Evolutionary conservation across 2,329 filamentous ascomycete genomes (phyloP).

Genomic region (Colletotrichum plurivorum): DNA sequence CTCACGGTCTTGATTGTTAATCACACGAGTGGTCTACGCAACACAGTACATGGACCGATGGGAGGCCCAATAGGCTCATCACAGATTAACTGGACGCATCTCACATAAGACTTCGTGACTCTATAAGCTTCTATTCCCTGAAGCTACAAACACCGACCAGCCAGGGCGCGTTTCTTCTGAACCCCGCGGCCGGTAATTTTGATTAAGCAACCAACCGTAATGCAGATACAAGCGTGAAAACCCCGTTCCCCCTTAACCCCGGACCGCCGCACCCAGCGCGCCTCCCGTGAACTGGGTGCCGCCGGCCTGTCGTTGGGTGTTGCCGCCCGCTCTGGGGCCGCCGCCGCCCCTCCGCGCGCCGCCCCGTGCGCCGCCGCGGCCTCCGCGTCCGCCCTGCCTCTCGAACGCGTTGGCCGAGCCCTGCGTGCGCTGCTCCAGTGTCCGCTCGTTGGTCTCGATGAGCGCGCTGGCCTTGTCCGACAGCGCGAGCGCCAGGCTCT

Average conservation of each 20-base stretch:
- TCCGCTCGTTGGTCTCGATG: slow-evolving; percentile 97
- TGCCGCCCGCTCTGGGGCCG: slow-evolving; percentile 70
- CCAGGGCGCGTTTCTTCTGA: slow-evolving; percentile 33
- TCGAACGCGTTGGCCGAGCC: slow-evolving; percentile 97
- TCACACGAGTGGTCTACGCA: no score
- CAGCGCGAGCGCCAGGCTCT: slow-evolving; percentile 93
- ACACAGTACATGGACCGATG: no score
- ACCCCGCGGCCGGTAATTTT: slow-evolving; percentile 42
- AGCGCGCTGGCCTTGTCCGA: slow-evolving; percentile 96
- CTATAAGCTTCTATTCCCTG: slow-evolving; percentile 43
- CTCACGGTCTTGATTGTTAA: no score
- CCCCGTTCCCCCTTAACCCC: slow-evolving; percentile 60
- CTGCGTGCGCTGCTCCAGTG: slow-evolving; percentile 95
- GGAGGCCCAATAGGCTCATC: no score
- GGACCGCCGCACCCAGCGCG: slow-evolving; percentile 78
- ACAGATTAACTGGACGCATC: not conserved
- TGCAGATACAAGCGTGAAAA: slow-evolving; percentile 42
- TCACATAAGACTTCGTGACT: slow-evolving; percentile 25
- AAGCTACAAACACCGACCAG: slow-evolving; percentile 42
- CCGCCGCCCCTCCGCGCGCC: slow-evolving; percentile 74
- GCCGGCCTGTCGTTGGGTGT: slow-evolving; percentile 75
- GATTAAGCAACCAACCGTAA: slow-evolving; percentile 42
- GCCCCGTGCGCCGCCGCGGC: slow-evolving; percentile 75
- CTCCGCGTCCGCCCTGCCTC: slow-evolving; percentile 85
- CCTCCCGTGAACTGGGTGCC: slow-evolving; percentile 87